Base-by-base conservation (phyloP, 1,139 yeast species). In the Scheffersomyces illinoinensis region DNA sequence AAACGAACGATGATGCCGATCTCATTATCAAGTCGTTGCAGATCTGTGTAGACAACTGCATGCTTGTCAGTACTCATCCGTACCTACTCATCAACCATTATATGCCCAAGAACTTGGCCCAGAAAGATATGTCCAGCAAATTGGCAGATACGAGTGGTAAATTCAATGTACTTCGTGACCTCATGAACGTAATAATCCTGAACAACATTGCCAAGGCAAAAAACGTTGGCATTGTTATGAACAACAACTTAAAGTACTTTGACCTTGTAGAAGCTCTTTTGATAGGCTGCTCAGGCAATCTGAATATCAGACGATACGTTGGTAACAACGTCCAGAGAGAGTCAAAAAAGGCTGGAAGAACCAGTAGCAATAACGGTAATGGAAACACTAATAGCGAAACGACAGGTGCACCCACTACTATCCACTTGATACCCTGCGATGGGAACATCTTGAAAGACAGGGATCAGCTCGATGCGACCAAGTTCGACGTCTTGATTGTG, bases 121-220 rank as follows among this genome's bases (percentile, higher is more conserved):
- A 88, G 57, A 88, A 89, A 70, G 97, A 93, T 64, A 87, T 90
- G 64, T 95, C 97, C 2, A 78, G 79, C 50, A 85, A 89, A 67
- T 73, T 93, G 57, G 90, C 90, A 14, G 93, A 89, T 56, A 88
- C 96, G 4, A 89, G 96, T 70, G 98, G 98, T 33, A 93, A 93
- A 71, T 93, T 93, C 73, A 82, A 82, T 60, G 91, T 89, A 0
- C 74, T 92, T 61, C 82, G 81, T 58, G 90, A 89, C 69, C 71
- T 89, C 58, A 69, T 88, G 52, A 78, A 78, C 58, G 84, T 85
- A 7, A 70, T 79, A 8, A 68, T 76, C 18, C 68, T 57, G 61
- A 1, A 75, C 85, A 57, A 80, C 81, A 43, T 83, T 84, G 39
- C 77, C 2, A 80, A 82, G 61, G 64, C 67, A n/a, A 76, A 75